A percentile compares a stretch with the other conserved stretches of the same genome.
phyloP scores from a whole-genome alignment of 2,329 filamentous ascomycete genomes.

The Colletotrichum simmondsii region DNA sequence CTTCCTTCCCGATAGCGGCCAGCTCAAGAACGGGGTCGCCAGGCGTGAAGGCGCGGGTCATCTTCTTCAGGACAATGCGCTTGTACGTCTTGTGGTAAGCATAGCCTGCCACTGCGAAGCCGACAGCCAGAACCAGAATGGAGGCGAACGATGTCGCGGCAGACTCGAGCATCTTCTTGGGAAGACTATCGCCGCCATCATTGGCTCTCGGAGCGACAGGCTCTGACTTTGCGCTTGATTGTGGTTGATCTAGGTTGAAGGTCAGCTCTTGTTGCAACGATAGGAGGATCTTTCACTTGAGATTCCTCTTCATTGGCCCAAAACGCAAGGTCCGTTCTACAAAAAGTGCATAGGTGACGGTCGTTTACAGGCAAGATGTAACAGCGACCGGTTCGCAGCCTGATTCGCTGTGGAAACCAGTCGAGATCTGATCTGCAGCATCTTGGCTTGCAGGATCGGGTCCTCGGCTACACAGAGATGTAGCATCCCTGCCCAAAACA shows the following conservation, averaged over 20 bases:
- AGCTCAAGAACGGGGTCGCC: constrained; percentile 91
- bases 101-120: constrained; percentile 76
- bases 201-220: neutral
- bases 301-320: neutral
- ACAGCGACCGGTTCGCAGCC: neutral
- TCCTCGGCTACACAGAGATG: neutral
- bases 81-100: constrained; percentile 90
- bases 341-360: neutral
- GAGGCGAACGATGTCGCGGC: constrained; percentile 82
- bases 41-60: constrained; percentile 89
- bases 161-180: constrained; percentile 76
- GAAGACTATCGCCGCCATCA: constrained; percentile 49
- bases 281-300: neutral
- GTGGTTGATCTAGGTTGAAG: constrained; percentile 9
- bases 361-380: neutral
- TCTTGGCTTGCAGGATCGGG: constrained; percentile 22
- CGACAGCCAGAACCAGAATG: constrained; percentile 75
- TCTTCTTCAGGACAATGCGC: constrained; percentile 88
- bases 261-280: constrained; percentile 3
- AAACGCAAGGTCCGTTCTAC: neutral
- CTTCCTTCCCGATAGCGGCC: constrained; percentile 72
- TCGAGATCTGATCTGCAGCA: constrained; percentile 6
- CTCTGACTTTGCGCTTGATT: neutral
- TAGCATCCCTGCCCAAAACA: constrained; percentile 9
- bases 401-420: neutral